Base-by-base conservation (phyloP, 306 rosid genomes). In the Fagus sylvatica region DNA sequence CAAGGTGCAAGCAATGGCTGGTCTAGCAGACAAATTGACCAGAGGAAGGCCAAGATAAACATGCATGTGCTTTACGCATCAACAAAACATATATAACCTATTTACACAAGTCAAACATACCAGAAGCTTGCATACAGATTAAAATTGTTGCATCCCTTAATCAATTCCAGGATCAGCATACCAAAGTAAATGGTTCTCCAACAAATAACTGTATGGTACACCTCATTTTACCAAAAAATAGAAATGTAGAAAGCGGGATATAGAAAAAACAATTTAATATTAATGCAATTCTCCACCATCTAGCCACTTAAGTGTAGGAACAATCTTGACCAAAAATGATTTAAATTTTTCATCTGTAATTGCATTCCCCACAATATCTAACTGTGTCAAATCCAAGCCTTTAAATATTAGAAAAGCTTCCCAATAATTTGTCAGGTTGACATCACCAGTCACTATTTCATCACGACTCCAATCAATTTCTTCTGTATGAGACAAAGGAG, bases 401-500 rank as follows among this genome's bases (percentile, higher is more conserved):
- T 84, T 85, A 76, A 91, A 86, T 78, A 88, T 77, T 74, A 91
- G 79, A 85, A 88, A 84, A 71, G 96, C 91, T 74, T 93, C 94
- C 96, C 97, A 95, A 84, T 81, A 81, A 42, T 78, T 54, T 59
- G 82, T 49, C 68, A 75, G 81, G 75, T 51, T 69, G 56, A 71
- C 30, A 71, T 49, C 71, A 75, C 78, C 88, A 4, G 69, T 22
- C 32, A 81, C 81, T 49, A 32, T 60, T 74, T 88, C 84, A 30
- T 81, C 73, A 39, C n/a, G 67, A 66, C 85, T 84, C 90, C 87
- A 82, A 39, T 71, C 81, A 85, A 77, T 84, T 77, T 88, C 93
- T 80, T 90, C 95, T 10, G 87, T 79, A 64, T 87, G 96, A 71
- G 88, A 84, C 77, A 95, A 69, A 51, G 99, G 94, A 76, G 98